Base-by-base conservation (phyloP, 306 rosid species). In the Pyrus pyrifolia region DNA sequence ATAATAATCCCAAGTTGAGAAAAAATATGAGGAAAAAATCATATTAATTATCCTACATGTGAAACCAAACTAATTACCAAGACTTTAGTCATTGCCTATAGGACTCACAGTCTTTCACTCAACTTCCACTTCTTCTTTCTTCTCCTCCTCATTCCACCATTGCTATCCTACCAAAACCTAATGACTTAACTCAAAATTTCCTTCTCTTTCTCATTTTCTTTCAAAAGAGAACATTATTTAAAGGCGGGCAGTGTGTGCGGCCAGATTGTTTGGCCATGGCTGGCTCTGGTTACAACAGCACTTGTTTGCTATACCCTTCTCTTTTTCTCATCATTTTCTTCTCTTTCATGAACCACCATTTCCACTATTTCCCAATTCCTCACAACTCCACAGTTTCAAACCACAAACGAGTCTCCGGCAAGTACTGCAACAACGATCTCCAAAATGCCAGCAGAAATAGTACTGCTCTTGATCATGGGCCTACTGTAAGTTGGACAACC, bases 311-410 rank as follows among this genome's bases (percentile, higher is more conserved):
- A 1, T 78, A 46, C 70, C 75, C 80, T 67, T 59, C 76, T 49
- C 62, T 87, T 31, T 46, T 84, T 72, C 76, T 87, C 80, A 68
- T 85, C 70, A 67, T 85, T 42, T 31, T 85, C 40, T 82, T 80
- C 77, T 65, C 76, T 63, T 77, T 35, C 78, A 40, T 80, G 25
- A 76, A 75, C 59, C 70, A 71, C 58, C 76, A 64, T 18, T 73
- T 66, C 12, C n/a, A 61, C 25, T 72, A 72, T 55, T 19, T 67
- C 8, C 18, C 71, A 18, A 71, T 72, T 51, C 46, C 78, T 10
- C 69, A 55, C 44, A 44, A 8, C 17, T 29, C 59, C 38, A 76
- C 80, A 35, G 68, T 70, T 17, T 12, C 40, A 76, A 46, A 25
- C 53, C 64, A 55, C 71, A 71, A 58, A 4, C 57, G 29, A 19